Base-by-base conservation (phyloP, 306 rosid genomes). In the Vachellia collinsii region DNA sequence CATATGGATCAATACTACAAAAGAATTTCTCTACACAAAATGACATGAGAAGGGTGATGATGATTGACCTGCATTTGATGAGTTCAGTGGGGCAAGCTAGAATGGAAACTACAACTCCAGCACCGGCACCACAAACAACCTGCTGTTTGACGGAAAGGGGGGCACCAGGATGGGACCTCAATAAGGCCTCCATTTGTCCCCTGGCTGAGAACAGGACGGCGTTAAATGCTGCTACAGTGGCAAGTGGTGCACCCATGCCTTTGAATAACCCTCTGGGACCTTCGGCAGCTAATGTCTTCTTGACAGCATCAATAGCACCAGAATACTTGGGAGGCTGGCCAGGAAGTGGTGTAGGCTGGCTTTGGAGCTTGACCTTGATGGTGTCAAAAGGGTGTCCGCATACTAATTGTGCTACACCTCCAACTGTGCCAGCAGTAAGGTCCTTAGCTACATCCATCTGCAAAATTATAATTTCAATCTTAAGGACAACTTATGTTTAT, bases 191-290 rank as follows among this genome's bases (percentile, higher is more conserved):
- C 93, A 93, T 81, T 86, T 96, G 93, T 11, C 99, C 99, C 87
- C 97, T 92, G 20, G 87, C 99, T 0, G 97, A 46, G 81, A 96
- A 96, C 53, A 96, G 92, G 80, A 96, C 91, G 17, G 99, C 98
- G 62, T 96, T 96, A 86, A 96, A 96, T 59, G 96, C 97, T 8
- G 99, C 98, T 54, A 96, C 99, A 0, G 98, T 96, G 16, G 99
- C 99, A 42, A 96, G 92, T 50, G 98, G 99, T 74, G 97, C 99
- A 42, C 99, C 99, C 98, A 93, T 93, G 50, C 97, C 99, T 86
- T 96, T 96, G 88, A 92, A 96, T 80, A 96, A 87, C n/a, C 99
- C 98, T 41, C 93, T 76, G 42, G 91, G 84, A 17, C 99, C 99
- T 90, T 96, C 99, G 34, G 94, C 97, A 42, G 97, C 92, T 83